These are phyloP conservation scores for Litsea cubeba DNA, from an alignment of 164 flowering plant species.

Conservation along the genomic window DNA sequence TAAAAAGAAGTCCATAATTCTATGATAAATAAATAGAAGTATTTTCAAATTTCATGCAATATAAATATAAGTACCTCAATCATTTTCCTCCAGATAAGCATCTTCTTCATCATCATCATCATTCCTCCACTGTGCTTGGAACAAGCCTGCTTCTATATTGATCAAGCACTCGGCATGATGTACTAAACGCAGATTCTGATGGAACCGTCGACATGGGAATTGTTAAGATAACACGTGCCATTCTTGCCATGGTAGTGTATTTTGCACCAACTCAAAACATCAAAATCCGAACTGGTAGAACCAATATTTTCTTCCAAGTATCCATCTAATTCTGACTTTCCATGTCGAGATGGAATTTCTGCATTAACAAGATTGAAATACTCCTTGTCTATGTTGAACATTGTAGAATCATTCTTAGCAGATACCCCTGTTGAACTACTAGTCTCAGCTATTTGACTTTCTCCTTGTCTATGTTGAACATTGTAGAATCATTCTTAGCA, in stretches of 20 bases:
- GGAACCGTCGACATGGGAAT: conserved; percentile 49
- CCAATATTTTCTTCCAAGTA: conserved; percentile 29
- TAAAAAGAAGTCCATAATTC: too few relatives aligned
- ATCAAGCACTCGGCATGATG: conserved; percentile 46
- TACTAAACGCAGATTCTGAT: conserved; percentile 49
- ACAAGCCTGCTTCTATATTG: conserved; percentile 49
- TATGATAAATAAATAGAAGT: too few relatives aligned
- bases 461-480: too few relatives aligned
- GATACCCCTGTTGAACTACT: not conserved
- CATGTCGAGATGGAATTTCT: conserved; percentile 47
- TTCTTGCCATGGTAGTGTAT: conserved; percentile 72
- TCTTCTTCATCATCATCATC: too few relatives aligned
- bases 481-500: not conserved
- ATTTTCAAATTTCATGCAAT: too few relatives aligned
- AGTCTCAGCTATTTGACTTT: not conserved
- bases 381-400: too few relatives aligned
- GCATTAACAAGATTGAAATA: conserved; percentile 18
- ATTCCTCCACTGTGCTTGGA: conserved; percentile 64
- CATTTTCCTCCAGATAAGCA: too few relatives aligned
- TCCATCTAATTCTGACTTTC: conserved; percentile 54
- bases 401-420: not conserved
- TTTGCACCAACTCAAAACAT: conserved; percentile 81
- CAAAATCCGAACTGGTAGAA: conserved; percentile 39
- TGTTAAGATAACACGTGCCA: conserved; percentile 77
- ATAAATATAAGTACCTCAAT: too few relatives aligned